These are phyloP conservation scores for Fonsecaea nubica DNA, from an alignment of 2,329 filamentous ascomycete species.

Conservation along the genomic window DNA sequence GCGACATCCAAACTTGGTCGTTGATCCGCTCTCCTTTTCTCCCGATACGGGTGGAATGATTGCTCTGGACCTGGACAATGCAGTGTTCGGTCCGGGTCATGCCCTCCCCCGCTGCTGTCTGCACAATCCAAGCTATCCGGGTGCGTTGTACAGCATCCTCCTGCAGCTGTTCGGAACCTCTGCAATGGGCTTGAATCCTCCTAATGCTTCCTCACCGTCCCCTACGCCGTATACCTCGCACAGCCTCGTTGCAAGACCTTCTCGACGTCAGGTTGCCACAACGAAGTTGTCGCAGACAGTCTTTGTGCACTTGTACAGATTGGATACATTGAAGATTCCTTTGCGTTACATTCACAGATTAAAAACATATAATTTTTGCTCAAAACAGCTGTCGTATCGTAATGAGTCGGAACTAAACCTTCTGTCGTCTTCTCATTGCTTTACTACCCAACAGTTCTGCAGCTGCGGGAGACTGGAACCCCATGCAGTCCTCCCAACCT, in stretches of 20 bases:
- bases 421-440: not conserved
- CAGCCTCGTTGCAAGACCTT: constrained; percentile 25
- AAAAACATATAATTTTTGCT: constrained; percentile 23
- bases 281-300: not conserved
- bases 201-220: constrained; percentile 24
- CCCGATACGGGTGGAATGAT: constrained; percentile 12
- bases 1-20: not conserved
- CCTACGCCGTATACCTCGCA: constrained; percentile 21
- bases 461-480: constrained; percentile 12
- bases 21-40: not conserved
- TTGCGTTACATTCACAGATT: constrained; percentile 23
- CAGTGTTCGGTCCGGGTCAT: not conserved
- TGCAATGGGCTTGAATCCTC: not conserved
- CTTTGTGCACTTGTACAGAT: not conserved
- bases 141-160: constrained; percentile 12
- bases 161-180: constrained; percentile 16
- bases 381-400: constrained; percentile 24
- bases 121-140: not conserved
- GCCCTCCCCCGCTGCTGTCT: not conserved
- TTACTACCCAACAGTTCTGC: constrained; percentile 1
- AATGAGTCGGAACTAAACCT: not conserved
- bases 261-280: not conserved
- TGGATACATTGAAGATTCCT: not conserved
- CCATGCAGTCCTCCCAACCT: constrained; percentile 13
- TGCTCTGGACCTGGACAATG: not conserved